phyloP scores from a whole-genome alignment of 768 basidiomycete genomes.

The Podaxis sp. region DNA sequence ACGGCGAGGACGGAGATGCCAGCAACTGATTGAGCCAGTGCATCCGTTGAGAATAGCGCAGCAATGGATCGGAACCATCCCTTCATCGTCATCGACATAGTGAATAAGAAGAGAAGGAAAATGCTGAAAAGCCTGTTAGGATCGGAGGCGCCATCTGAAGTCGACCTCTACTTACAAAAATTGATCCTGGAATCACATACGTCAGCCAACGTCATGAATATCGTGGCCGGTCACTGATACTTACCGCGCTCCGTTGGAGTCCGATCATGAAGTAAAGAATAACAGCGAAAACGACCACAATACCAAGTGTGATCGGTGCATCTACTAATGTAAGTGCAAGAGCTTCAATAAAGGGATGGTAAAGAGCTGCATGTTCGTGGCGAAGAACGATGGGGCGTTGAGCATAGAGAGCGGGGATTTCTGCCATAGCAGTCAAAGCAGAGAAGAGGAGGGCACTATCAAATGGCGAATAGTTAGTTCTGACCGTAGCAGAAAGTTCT shows the following conservation, averaged over 20 bases:
- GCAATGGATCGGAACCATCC: constrained; percentile 74
- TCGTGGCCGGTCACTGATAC: not conserved
- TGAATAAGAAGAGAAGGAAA: constrained; percentile 56
- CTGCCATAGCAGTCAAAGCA: constrained; percentile 59
- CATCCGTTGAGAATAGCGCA: constrained; percentile 56
- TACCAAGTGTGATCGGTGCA: constrained; percentile 51
- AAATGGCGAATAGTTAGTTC: not conserved
- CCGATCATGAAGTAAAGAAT: constrained; percentile 64
- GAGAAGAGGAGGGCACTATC: constrained; percentile 55
- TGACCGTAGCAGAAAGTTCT: not conserved
- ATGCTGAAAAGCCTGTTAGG: constrained; percentile 32
- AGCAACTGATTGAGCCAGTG: constrained; percentile 62
- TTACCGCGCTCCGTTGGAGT: constrained; percentile 44
- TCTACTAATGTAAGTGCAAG: constrained; percentile 61
- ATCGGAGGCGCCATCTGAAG: constrained; percentile 14
- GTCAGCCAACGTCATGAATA: not conserved
- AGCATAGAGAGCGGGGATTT: constrained; percentile 57
- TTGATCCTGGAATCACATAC: constrained; percentile 26
- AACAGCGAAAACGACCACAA: constrained; percentile 40
- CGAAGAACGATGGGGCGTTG: constrained; percentile 61
- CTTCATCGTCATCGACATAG: constrained; percentile 65
- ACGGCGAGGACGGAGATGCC: constrained; percentile 35
- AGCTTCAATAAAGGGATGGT: constrained; percentile 37
- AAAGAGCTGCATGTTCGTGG: constrained; percentile 59
- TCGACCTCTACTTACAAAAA: constrained; percentile 52